These are phyloP conservation scores for Massospora cicadina DNA, from an alignment of 371 early-diverging fungal species.

Conservation along the genomic window DNA sequence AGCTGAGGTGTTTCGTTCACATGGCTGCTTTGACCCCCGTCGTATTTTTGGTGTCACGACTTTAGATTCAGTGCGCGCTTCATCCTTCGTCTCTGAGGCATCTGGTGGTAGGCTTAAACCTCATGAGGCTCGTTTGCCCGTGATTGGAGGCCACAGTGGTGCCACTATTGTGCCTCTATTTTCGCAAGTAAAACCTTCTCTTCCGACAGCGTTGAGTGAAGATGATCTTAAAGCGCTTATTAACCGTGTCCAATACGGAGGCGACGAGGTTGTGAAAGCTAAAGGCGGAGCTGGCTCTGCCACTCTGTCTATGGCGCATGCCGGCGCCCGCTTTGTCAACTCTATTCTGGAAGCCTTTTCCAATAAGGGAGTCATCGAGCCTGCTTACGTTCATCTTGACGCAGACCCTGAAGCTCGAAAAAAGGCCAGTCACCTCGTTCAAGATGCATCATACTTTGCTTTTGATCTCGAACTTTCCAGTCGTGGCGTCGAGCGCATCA, in stretches of 20 bases:
- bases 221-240: conserved; percentile 59
- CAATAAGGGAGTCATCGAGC: conserved; percentile 47
- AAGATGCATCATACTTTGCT: conserved; percentile 59
- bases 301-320: conserved; percentile 81
- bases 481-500: conserved; percentile 51
- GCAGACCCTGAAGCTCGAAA: conserved; percentile 22
- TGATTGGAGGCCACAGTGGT: conserved; percentile 86
- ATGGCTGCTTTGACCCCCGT: conserved; percentile 58
- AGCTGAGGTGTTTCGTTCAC: conserved; percentile 61
- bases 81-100: conserved; percentile 50
- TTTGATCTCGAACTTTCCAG: conserved; percentile 53
- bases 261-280: conserved; percentile 91
- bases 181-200: conserved; percentile 30
- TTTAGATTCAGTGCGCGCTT: conserved; percentile 75
- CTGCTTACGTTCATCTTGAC: conserved; percentile 50
- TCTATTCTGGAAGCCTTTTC: conserved; percentile 50
- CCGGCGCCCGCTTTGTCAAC: conserved; percentile 70
- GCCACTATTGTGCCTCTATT: conserved; percentile 73
- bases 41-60: conserved; percentile 78
- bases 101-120: conserved; percentile 17
- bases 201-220: conserved; percentile 23
- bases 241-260: conserved; percentile 81
- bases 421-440: conserved; percentile 13
- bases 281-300: conserved; percentile 70
- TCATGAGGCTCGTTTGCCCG: conserved; percentile 44